Conservation (phyloP, 2,329 filamentous ascomycete species). For the Bipolaris oryzae region DNA sequence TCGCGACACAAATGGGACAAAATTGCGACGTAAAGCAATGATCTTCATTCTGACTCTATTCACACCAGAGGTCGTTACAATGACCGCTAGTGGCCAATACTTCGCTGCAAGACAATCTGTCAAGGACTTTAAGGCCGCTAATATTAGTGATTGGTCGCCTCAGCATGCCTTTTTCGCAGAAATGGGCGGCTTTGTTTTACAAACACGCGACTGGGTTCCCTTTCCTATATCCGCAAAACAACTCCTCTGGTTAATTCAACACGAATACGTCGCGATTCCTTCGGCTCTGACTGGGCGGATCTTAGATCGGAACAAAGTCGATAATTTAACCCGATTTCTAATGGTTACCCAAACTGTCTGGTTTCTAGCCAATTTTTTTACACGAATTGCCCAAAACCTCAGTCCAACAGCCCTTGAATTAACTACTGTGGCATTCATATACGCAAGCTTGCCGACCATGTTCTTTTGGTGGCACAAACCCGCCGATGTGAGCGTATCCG, state of each 20-base stretch:
- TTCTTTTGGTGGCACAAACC: background rate
- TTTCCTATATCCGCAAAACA: conserved; percentile 1
- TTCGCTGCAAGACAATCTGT: background rate
- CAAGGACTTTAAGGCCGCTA: background rate
- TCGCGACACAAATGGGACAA: background rate
- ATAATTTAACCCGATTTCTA: background rate
- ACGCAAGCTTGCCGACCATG: background rate
- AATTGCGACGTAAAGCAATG: background rate
- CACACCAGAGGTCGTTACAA: background rate
- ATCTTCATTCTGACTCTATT: background rate
- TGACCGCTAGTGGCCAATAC: background rate
- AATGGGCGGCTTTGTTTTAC: conserved; percentile 13
- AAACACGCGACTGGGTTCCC: background rate
- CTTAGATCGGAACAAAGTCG: background rate
- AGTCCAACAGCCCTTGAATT: background rate
- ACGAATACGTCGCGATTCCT: background rate
- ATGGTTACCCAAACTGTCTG: background rate
- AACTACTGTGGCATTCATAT: background rate
- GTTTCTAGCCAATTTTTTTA: background rate
- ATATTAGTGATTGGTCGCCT: conserved; percentile 5
- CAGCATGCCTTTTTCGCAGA: conserved; percentile 11
- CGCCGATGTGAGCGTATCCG: background rate
- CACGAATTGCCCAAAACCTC: background rate
- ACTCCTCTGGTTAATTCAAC: background rate
- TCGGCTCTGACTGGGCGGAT: background rate